Conservation (phyloP, 805 yeast species). For the Suhomyces pyralidae region DNA sequence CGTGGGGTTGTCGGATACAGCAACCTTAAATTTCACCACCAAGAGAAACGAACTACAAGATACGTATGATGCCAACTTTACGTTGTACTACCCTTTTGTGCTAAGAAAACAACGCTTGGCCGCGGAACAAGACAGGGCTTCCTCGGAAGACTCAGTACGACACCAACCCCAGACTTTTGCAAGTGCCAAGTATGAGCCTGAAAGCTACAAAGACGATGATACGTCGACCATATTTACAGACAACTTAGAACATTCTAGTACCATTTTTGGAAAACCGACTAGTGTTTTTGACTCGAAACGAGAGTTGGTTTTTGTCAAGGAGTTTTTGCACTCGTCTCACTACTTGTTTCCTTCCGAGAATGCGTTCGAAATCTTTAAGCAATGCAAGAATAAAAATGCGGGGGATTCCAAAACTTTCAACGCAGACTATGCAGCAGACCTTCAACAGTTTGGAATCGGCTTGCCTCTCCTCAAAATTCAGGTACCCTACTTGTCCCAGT, state of each 20-base stretch:
- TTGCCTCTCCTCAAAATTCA: slow-evolving; percentile 35
- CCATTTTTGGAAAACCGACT: slow-evolving; percentile 20
- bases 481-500: slow-evolving; percentile 35
- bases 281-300: slow-evolving; percentile 27
- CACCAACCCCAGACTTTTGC: neutral
- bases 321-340: slow-evolving; percentile 26
- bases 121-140: neutral
- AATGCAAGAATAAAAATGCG: slow-evolving; percentile 9
- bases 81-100: slow-evolving; percentile 36
- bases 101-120: slow-evolving; percentile 27
- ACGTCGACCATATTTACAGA: slow-evolving; percentile 20
- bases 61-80: slow-evolving; percentile 35
- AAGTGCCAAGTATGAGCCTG: neutral
- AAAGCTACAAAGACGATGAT: slow-evolving; percentile 15
- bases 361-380: slow-evolving; percentile 28
- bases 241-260: neutral
- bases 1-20: slow-evolving; percentile 33
- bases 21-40: slow-evolving; percentile 22
- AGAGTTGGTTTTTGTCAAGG: slow-evolving; percentile 28
- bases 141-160: neutral
- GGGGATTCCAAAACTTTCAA: neutral
- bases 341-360: slow-evolving; percentile 31
- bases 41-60: slow-evolving; percentile 28
- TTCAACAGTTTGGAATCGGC: slow-evolving; percentile 25
- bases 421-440: neutral